phyloP scores from a whole-genome alignment of 1,139 yeast genomes.

The Fermentozyma sake region DNA sequence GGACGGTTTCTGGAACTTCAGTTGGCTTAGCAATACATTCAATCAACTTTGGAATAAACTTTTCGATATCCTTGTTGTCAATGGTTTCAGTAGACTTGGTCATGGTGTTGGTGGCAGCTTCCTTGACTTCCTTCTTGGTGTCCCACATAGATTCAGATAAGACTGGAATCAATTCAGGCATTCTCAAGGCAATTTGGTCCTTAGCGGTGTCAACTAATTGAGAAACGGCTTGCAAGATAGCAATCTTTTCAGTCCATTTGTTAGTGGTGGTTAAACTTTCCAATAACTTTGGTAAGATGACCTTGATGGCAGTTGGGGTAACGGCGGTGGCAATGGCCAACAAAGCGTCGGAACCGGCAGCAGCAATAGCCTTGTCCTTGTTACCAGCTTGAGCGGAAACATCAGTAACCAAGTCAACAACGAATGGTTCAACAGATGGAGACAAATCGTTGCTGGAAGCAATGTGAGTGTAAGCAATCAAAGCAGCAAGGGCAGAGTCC shows the following conservation, averaged over 20 bases:
- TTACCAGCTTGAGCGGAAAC: slow-evolving; percentile 85
- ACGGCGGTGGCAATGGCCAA: slow-evolving; percentile 72
- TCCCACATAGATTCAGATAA: slow-evolving; percentile 99
- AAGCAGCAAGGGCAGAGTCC: slow-evolving; percentile 66
- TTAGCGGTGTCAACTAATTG: slow-evolving; percentile 92
- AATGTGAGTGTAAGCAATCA: slow-evolving; percentile 80
- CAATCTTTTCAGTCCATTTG: slow-evolving; percentile 98
- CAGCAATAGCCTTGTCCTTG: slow-evolving; percentile 70
- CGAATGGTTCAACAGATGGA: slow-evolving; percentile 93
- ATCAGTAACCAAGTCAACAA: slow-evolving; percentile 68
- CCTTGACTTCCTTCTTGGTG: slow-evolving; percentile 97
- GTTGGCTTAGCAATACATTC: slow-evolving; percentile 95
- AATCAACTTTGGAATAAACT: slow-evolving; percentile 96
- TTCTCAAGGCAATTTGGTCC: slow-evolving; percentile 93
- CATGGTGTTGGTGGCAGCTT: slow-evolving; percentile 93
- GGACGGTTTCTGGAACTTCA: slow-evolving; percentile 98
- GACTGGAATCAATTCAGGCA: slow-evolving; percentile 98
- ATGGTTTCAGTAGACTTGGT: slow-evolving; percentile 95
- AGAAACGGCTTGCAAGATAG: slow-evolving; percentile 78
- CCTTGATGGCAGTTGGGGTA: slow-evolving; percentile 93
- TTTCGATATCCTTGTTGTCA: slow-evolving; percentile 98
- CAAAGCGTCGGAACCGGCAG: slow-evolving; percentile 68
- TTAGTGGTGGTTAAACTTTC: slow-evolving; percentile 65
- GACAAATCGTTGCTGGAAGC: slow-evolving; percentile 75
- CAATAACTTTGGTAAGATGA: slow-evolving; percentile 77